Conservation (phyloP, 2,329 filamentous ascomycete genomes). For the Stachybotrys elegans region DNA sequence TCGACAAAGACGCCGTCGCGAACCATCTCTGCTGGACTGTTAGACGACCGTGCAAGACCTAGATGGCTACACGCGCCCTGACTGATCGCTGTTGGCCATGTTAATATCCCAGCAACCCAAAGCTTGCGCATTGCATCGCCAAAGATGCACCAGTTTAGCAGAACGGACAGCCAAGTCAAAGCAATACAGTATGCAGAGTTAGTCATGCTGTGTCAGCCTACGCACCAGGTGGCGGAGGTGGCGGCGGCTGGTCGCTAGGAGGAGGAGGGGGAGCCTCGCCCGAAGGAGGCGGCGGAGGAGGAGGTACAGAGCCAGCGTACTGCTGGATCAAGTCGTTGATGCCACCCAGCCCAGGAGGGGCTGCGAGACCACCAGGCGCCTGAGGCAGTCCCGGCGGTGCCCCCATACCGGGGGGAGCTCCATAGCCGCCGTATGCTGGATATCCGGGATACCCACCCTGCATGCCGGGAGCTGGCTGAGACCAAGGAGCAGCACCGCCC, state of each 20-base stretch:
- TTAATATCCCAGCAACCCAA: too few relatives aligned
- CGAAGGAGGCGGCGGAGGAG: conserved; percentile 60
- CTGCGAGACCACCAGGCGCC: conserved; percentile 43
- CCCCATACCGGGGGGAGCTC: conserved; percentile 39
- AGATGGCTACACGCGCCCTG: too few relatives aligned
- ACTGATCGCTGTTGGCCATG: too few relatives aligned
- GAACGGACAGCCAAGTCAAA: too few relatives aligned
- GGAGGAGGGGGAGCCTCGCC: conserved; percentile 55
- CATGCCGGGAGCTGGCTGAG: conserved; percentile 47
- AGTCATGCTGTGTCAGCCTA: conserved; percentile 19
- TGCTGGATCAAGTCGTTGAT: conserved; percentile 64
- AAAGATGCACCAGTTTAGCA: too few relatives aligned
- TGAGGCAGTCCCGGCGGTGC: conserved; percentile 34
- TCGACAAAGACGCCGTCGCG: too few relatives aligned
- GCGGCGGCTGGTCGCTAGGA: conserved; percentile 57
- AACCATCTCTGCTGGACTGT: too few relatives aligned
- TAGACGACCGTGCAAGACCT: too few relatives aligned
- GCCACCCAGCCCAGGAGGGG: conserved; percentile 51
- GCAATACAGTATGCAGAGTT: not conserved
- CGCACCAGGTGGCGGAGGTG: conserved; percentile 55
- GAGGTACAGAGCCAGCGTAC: conserved; percentile 49
- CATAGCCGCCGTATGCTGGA: conserved; percentile 42
- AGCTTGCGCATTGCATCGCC: too few relatives aligned
- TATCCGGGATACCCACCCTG: conserved; percentile 54
- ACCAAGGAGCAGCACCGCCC: conserved; percentile 42